Evolutionary conservation across 257 asterid genomes (phyloP).

Genomic region (Perilla frutescens): DNA sequence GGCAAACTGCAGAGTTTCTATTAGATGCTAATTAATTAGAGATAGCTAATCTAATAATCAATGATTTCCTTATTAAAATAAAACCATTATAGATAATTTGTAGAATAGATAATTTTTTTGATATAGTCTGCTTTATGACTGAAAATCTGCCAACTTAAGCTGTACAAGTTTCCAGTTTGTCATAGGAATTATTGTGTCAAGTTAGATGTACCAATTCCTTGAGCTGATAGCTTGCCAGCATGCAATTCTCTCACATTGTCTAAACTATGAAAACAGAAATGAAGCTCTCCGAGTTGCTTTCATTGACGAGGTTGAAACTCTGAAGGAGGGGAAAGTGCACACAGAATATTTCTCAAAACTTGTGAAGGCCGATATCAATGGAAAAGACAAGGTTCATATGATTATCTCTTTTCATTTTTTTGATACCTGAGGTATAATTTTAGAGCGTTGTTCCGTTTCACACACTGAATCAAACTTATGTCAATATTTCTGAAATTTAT

Average conservation of each 20-base stretch:
- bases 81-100: conserved; percentile 6
- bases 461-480: conserved; percentile 7
- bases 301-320: conserved; percentile 90
- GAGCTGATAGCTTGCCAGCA: conserved; percentile 9
- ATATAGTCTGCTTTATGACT: conserved; percentile 7
- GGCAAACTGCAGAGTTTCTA: conserved; percentile 11
- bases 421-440: not conserved
- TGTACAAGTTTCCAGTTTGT: conserved; percentile 6
- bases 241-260: conserved; percentile 16
- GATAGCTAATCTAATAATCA: not conserved
- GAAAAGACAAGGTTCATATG: conserved; percentile 83
- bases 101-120: conserved; percentile 22
- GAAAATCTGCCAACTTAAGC: conserved; percentile 5
- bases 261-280: conserved; percentile 54
- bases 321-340: conserved; percentile 81
- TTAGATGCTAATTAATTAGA: conserved; percentile 11
- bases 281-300: conserved; percentile 99
- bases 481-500: conserved; percentile 16
- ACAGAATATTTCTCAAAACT: conserved; percentile 90
- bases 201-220: conserved; percentile 27
- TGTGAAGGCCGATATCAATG: conserved; percentile 93
- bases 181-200: not conserved
- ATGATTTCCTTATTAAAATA: not conserved
- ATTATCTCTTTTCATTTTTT: conserved; percentile 20
- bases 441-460: conserved; percentile 13